Evolutionary conservation across 1,284 basidiomycete species (phyloP), one percentile per base, ranked within the genome.

Genomic region (Moesziomyces sp.): DNA sequence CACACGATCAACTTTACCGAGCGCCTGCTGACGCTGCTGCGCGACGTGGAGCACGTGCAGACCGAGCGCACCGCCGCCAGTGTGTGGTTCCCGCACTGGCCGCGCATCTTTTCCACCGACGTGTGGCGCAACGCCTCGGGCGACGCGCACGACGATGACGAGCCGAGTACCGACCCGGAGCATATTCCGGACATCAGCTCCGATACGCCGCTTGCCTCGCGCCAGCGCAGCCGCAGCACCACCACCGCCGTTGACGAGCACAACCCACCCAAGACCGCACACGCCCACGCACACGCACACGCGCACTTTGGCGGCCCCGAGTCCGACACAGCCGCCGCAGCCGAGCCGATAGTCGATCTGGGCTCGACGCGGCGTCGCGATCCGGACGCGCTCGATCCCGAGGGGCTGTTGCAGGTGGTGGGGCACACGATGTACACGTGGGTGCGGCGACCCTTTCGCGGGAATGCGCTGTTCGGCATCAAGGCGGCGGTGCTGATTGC

Each of bases 401-500:
- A 67, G 45, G 68, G 59, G 3, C 50, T 57, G 30, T 19, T 76
- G 7, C 65, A 80, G 44, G 42, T 68, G 0, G 30, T 84, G 3
- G 74, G 86, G 3, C 56, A 71, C 35, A 64, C 23, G 13, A 49
- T 68, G 52, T 59, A 71, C 60, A 58, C 71, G 23, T 66, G 58
- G 58, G 44, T 46, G 7, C 60, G 60, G 11, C 48, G 60, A 9
- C 58, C 85, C 0, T 76, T 81, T 19, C 83, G 80, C 16, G 77
- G 83, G 21, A 85, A 86, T 48, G 53, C 84, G 67, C 85, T 93
- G 61, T 95, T 90, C 71, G 91, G 91, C 0, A 56, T 94, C 71
- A 96, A 96, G 84, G 92, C 91, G 0, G 92, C 89, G 0, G 70
- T 90, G 10, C 81, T 94, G 50, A 89, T 90, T 43, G 86, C 89